Evolutionary conservation across 495 filamentous ascomycete species (phyloP), one percentile per base, ranked within the genome.

Genomic region (Trichoderma asperelloides): DNA sequence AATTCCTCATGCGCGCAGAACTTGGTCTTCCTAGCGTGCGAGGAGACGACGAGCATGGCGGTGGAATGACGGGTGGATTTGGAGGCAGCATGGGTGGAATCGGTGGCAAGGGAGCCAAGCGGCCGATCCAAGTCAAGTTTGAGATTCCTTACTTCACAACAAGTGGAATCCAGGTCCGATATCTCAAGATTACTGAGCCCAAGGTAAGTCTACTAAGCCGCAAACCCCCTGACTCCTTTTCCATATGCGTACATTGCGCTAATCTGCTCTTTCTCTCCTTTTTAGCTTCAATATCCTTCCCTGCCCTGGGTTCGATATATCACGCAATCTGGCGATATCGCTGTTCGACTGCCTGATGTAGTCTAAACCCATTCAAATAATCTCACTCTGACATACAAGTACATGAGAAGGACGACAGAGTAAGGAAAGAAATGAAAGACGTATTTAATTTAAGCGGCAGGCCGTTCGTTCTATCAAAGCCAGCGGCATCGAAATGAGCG

Each of bases 121-220:
- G 95, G 68, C 96, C 96, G 2, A 98, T 98, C 74, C 93, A 89
- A 75, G 95, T 99, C 80, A 99, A 98, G 79, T 99, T 98, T 77
- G 96, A 99, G 82, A 98, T 98, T 76, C 96, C 96, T 37, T 99
- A 99, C 77, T 99, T 99, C 76, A 99, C 95, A 9, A 99, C 95
- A 4, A 95, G 90, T 77, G 95, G 95, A 40, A 99, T 99, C 73
- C 95, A 98, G 77, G 96, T 98, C 69, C 87, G 95, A 67, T 99
- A 99, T 75, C 77, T 99, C 78, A 99, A 99, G 86, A 99, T 99
- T 72, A 98, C 96, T 67, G 95, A 99, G 79, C 96, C 95, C 6
- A 99, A 99, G 92, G 93, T 96, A 82, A 71, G 85, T 83, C 23
- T 21, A 41, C 3, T 15, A 9, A n/a, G 40, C 12, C 12, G 6